phyloP scores from a whole-genome alignment of 345 rosid species.

The Eucalyptus marginata region DNA sequence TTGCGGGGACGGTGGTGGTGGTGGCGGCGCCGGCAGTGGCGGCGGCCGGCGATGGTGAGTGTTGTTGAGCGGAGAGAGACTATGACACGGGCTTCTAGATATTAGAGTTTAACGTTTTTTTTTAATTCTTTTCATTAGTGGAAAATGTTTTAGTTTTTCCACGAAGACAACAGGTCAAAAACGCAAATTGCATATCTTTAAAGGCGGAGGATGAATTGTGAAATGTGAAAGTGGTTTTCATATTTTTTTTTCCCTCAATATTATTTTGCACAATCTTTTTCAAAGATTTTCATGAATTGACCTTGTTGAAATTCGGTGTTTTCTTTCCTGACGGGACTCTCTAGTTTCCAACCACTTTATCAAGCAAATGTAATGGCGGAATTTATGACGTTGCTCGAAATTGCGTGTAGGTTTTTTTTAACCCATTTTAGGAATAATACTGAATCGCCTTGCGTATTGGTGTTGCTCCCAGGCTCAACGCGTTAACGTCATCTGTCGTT shows the following conservation, averaged over 20 bases:
- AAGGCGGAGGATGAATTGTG: background rate
- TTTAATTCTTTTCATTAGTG: no score
- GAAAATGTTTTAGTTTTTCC: background rate
- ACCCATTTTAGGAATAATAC: background rate
- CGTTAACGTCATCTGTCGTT: background rate
- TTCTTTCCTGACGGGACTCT: background rate
- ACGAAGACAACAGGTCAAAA: background rate
- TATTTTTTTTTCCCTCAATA: background rate
- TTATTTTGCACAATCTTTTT: background rate
- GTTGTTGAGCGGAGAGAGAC: background rate
- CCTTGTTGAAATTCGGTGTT: background rate
- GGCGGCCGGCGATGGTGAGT: background rate
- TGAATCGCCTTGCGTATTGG: background rate
- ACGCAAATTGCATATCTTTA: background rate
- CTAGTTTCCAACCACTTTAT: background rate
- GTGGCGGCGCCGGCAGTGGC: fast-evolving
- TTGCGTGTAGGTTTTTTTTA: background rate
- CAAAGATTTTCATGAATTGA: background rate
- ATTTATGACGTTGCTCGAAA: background rate
- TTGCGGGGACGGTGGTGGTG: background rate
- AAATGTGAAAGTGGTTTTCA: background rate
- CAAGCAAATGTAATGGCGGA: background rate
- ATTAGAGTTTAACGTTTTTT: no score
- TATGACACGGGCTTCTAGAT: background rate
- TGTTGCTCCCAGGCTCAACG: background rate